A percentile compares a stretch with the other conserved stretches of the same genome.
These are phyloP conservation scores for Psilocybe subaeruginosa DNA, from an alignment of 768 basidiomycete species.

Conservation along the genomic window DNA sequence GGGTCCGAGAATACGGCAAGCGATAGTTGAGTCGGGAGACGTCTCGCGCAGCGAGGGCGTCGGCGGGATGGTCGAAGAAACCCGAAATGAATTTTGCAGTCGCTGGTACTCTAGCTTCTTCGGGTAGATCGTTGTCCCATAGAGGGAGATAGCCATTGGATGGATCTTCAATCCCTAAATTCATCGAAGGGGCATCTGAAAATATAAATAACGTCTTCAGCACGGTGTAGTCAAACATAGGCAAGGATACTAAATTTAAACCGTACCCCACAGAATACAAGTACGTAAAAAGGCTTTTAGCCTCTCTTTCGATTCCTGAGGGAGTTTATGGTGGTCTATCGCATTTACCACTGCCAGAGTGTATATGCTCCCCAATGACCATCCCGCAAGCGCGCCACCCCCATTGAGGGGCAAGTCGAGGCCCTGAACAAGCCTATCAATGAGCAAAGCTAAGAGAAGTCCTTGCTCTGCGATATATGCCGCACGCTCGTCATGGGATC, in stretches of 20 bases:
- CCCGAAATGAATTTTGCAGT: constrained; percentile 1
- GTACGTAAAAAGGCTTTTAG: not conserved
- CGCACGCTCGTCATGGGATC: not conserved
- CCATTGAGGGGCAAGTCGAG: not conserved
- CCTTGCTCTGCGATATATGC: not conserved
- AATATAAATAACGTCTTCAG: no score
- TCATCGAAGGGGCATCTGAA: no score
- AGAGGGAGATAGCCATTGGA: not conserved
- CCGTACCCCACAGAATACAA: constrained; percentile 1
- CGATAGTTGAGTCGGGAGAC: not conserved
- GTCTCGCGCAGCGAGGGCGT: not conserved
- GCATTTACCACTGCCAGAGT: not conserved
- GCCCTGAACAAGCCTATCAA: not conserved
- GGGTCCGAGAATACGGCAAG: not conserved
- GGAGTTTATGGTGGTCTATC: not conserved
- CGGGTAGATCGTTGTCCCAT: not conserved
- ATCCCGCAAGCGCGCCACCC: not conserved
- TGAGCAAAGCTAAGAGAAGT: not conserved
- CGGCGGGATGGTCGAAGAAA: constrained; percentile 3
- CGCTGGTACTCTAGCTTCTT: not conserved
- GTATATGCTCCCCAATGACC: constrained; percentile 7
- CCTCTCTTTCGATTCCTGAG: not conserved
- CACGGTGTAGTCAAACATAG: no score
- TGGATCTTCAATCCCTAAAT: not conserved
- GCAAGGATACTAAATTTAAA: no score